These are phyloP conservation scores for Knoxia roxburghii DNA, from an alignment of 257 asterid genomes.

Conservation along the genomic window DNA sequence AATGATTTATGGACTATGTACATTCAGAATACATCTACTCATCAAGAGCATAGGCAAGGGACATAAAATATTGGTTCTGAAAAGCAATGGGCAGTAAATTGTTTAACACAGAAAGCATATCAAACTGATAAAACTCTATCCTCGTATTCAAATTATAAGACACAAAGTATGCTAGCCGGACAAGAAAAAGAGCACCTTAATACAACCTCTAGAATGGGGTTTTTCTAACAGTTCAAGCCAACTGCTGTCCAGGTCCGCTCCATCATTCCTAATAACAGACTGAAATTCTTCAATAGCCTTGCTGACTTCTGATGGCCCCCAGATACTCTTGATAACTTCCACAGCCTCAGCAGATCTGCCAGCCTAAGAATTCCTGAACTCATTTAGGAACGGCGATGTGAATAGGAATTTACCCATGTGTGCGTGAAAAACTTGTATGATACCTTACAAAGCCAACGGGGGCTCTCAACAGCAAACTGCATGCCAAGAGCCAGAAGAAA, in stretches of 20 bases:
- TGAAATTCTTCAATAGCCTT: conserved; percentile 67
- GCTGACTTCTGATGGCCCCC: conserved; percentile 66
- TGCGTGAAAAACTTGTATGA: conserved; percentile 14
- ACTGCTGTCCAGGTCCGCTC: conserved; percentile 65
- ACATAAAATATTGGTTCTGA: not conserved
- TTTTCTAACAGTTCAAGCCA: conserved; percentile 75
- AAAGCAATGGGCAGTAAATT: not conserved
- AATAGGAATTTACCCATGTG: conserved; percentile 9
- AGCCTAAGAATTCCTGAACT: conserved; percentile 34
- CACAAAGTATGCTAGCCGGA: conserved; percentile 10
- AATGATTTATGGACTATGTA: not conserved
- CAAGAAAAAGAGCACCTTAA: conserved; percentile 41
- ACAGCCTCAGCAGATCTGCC: conserved; percentile 68
- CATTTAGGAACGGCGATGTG: conserved; percentile 10
- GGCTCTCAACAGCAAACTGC: conserved; percentile 88
- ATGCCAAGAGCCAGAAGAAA: conserved; percentile 66
- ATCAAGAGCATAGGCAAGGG: not conserved
- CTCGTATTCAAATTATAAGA: conserved; percentile 11
- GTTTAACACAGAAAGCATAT: not conserved
- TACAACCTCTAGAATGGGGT: conserved; percentile 90
- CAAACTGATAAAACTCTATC: not conserved
- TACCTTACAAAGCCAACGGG: conserved; percentile 95
- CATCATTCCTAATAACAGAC: conserved; percentile 56
- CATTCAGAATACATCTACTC: not conserved
- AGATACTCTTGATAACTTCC: conserved; percentile 48